phyloP scores from a whole-genome alignment of 176 grass and related monocot species.

The Triticum dicoccoides region DNA sequence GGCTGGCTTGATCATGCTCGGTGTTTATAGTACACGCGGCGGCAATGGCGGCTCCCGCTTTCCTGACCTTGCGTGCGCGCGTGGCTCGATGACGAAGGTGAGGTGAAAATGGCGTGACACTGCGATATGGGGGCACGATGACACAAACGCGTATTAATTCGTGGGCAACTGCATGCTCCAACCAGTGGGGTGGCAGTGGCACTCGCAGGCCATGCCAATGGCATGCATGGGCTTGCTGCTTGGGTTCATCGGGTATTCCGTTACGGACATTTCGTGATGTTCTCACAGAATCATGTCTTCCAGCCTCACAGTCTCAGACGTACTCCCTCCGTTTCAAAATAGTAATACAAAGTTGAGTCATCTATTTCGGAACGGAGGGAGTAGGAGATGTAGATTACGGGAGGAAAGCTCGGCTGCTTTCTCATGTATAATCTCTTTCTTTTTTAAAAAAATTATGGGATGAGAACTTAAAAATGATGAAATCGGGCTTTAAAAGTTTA shows the following conservation, averaged over 20 bases:
- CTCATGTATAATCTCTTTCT: too few relatives aligned
- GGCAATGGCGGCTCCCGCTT: background rate
- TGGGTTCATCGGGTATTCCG: background rate
- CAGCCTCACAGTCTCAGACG: too few relatives aligned
- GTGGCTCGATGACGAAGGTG: background rate
- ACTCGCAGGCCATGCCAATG: background rate
- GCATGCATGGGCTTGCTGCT: background rate
- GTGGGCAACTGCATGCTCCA: background rate
- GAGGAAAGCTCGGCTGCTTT: too few relatives aligned
- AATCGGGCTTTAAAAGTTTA: too few relatives aligned
- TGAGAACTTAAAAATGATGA: too few relatives aligned
- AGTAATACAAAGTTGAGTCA: too few relatives aligned
- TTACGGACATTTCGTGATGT: background rate
- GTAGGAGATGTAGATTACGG: too few relatives aligned
- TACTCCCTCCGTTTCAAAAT: too few relatives aligned
- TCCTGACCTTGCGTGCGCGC: background rate
- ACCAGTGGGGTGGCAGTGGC: background rate
- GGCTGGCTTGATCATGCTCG: background rate
- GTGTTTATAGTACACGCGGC: slow-evolving; percentile 1
- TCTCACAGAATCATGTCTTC: background rate
- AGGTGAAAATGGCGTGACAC: slow-evolving; percentile 14
- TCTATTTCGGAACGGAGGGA: too few relatives aligned
- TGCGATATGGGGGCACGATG: background rate
- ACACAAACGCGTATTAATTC: background rate
- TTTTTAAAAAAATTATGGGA: too few relatives aligned